A percentile compares a stretch with the other conserved stretches of the same genome.
phyloP scores from a whole-genome alignment of 2,329 filamentous ascomycete genomes.

The Colletotrichum paranaense region DNA sequence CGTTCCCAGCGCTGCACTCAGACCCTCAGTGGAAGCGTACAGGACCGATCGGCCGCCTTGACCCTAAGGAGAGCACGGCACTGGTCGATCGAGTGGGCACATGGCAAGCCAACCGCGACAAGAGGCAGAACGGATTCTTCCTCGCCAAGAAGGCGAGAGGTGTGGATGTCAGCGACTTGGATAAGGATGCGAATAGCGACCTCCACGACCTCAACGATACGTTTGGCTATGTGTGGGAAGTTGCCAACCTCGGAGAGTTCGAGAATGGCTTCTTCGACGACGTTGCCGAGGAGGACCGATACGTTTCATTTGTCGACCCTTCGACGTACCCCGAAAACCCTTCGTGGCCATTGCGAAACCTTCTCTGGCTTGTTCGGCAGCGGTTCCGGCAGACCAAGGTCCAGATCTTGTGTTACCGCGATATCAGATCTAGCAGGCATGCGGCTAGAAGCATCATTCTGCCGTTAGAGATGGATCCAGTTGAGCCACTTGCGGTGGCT shows the following conservation, averaged over 20 bases:
- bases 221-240: constrained; percentile 75
- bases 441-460: constrained; percentile 86
- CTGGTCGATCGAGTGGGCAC: constrained; percentile 87
- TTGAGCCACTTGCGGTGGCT: constrained; percentile 54
- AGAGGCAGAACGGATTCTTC: constrained; percentile 93
- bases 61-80: constrained; percentile 76
- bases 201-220: constrained; percentile 35
- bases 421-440: constrained; percentile 81
- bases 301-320: constrained; percentile 89
- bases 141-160: constrained; percentile 80
- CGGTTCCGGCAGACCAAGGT: constrained; percentile 81
- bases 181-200: constrained; percentile 34
- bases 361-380: constrained; percentile 85
- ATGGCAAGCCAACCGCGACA: constrained; percentile 84
- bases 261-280: constrained; percentile 89
- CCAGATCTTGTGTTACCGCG: constrained; percentile 91
- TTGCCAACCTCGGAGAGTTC: constrained; percentile 80
- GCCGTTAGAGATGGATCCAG: constrained; percentile 67
- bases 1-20: constrained; percentile 92
- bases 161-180: constrained; percentile 35
- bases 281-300: constrained; percentile 78
- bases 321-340: constrained; percentile 90
- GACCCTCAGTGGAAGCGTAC: constrained; percentile 82
- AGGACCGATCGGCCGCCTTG: constrained; percentile 66
- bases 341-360: constrained; percentile 92